Base-by-base conservation (phyloP, 2,329 filamentous ascomycete species). In the Colletotrichum sp. region DNA sequence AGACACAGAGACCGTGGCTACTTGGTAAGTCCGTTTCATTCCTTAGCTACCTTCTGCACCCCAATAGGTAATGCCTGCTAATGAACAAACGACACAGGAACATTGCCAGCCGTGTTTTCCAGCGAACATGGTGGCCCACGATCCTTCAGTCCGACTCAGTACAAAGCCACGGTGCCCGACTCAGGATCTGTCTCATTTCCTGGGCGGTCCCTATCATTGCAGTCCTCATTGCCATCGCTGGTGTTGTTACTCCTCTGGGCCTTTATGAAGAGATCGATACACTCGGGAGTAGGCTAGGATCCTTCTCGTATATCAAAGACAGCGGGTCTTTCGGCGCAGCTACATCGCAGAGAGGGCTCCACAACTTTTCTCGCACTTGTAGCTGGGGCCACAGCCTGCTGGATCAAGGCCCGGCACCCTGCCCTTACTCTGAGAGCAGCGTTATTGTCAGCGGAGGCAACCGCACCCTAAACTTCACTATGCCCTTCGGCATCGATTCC, bases 241-340 rank as follows among this genome's bases (percentile, higher is more conserved):
- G 86, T n/a, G 82, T 89, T 7, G 80, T 88, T 5, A 89, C 87
- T 0, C 88, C 88, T 0, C 79, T 89, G 6, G 88, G 88, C 3
- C 80, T 89, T 0, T 86, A 86, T 63, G 84, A 89, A n/a, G 79
- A 81, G 6, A 77, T 88, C 39, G 80, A 80, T 2, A 80, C 80
- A 1, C 68, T 69, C 0, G 72, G 80, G 3, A 75, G 78, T 12
- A 71, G 78, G 2, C 28, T 76, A 1, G 63, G 79, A 0, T 34
- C 79, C 9, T 89, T 89, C 72, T 32, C 80, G 24, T 88, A 89
- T 69, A 72, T 83, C 6, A 64, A 75, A 12, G 87, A 88, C 64
- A 67, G 71, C 0, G 83, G 85, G 8, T 78, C 85, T 0, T 86
- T 87, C 75, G 83, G 84, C 1, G 77, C 80, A 24, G 87, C 85